Percentiles rank a stretch among this genome's conserved stretches.
phyloP scores from a whole-genome alignment of 306 rosid species.

The Alnus glutinosa region DNA sequence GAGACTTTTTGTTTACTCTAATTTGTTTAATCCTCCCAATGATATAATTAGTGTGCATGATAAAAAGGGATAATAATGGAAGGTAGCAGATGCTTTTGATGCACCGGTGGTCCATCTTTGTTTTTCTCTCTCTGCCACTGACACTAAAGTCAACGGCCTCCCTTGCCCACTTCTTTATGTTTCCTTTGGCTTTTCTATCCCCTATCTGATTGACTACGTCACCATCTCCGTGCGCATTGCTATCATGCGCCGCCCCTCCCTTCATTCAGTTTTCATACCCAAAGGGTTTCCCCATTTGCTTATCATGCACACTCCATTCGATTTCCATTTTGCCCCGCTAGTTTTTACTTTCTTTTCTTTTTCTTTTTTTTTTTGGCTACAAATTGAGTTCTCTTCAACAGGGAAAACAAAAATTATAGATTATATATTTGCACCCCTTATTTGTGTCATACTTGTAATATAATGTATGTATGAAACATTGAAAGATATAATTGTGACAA shows the following conservation, averaged over 20 bases:
- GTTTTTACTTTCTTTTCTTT: no score
- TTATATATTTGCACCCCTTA: no score
- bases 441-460: no score
- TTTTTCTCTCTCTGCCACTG: neutral
- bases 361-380: no score
- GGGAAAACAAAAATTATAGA: no score
- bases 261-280: neutral
- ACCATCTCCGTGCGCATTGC: constrained; percentile 34
- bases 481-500: no score
- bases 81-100: neutral
- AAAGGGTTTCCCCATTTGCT: neutral
- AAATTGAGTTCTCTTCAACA: no score
- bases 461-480: no score
- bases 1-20: neutral
- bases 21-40: neutral
- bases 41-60: neutral
- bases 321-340: no score
- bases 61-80: neutral
- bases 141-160: constrained; percentile 61
- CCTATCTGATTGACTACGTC: constrained; percentile 47
- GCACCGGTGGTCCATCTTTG: neutral
- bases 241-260: constrained; percentile 37
- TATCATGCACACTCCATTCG: neutral
- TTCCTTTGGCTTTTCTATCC: constrained; percentile 37
- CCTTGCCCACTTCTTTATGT: constrained; percentile 40